Percentiles rank a stretch among this genome's conserved stretches.
phyloP scores from a whole-genome alignment of 257 asterid species.

The Asclepias syriaca region DNA sequence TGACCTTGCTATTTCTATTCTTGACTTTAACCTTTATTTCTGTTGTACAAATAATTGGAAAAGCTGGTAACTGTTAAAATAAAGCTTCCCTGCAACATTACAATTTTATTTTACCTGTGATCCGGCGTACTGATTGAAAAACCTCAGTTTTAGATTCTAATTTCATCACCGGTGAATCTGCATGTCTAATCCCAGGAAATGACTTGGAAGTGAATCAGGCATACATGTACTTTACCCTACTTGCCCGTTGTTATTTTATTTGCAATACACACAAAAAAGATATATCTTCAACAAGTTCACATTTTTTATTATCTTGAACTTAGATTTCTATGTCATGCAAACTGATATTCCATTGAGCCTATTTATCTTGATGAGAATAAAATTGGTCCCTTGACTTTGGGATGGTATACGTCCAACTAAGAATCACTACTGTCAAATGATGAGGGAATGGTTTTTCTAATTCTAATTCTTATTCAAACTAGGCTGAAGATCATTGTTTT shows the following conservation, averaged over 20 bases:
- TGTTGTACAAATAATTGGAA: background rate
- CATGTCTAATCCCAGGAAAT: slow-evolving; percentile 15
- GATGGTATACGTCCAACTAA: background rate
- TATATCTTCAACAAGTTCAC: background rate
- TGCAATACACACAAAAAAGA: background rate
- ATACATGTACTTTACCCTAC: background rate
- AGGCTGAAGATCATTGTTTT: background rate
- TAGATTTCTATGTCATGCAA: background rate
- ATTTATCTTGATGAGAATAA: background rate
- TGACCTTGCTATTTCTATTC: background rate
- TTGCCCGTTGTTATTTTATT: background rate
- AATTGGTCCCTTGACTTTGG: background rate
- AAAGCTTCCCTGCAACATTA: background rate
- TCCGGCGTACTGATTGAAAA: background rate
- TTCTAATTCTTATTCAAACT: background rate
- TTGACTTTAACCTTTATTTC: background rate
- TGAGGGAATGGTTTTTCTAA: background rate
- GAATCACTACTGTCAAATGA: background rate
- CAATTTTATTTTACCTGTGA: background rate
- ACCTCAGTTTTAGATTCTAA: background rate
- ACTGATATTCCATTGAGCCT: background rate
- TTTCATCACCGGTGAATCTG: background rate
- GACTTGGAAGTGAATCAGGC: slow-evolving; percentile 1
- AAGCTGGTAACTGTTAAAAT: background rate
- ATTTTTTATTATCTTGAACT: background rate